These are phyloP conservation scores for Cutaneotrichosporon curvatum DNA, from an alignment of 1,284 basidiomycete genomes.

Conservation along the genomic window DNA sequence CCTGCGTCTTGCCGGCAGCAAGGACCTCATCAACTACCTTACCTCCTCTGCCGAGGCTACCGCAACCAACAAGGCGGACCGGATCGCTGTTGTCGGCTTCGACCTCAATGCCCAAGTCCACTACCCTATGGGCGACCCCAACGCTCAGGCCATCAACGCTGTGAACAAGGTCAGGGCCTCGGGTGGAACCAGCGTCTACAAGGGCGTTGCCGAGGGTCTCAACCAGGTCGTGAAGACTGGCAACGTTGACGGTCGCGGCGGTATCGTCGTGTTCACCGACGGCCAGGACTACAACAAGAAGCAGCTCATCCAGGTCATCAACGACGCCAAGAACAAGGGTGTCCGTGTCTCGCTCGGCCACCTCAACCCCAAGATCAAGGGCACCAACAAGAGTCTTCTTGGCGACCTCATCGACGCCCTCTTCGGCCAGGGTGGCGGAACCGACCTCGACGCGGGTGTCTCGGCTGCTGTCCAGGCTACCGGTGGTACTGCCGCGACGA, in stretches of 20 bases:
- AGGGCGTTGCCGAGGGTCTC: slow-evolving; percentile 1
- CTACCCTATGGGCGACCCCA: slow-evolving; percentile 4
- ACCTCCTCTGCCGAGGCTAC: background rate
- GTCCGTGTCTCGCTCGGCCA: slow-evolving; percentile 5
- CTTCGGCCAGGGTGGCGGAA: background rate
- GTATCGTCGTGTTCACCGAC: slow-evolving; percentile 6
- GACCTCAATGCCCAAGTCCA: background rate
- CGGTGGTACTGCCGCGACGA: slow-evolving; percentile 2
- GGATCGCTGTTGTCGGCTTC: slow-evolving; percentile 4
- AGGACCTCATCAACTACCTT: slow-evolving; percentile 4
- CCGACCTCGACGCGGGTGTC: background rate
- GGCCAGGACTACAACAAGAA: background rate
- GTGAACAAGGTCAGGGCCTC: background rate
- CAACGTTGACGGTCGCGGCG: background rate
- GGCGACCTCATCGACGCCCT: background rate
- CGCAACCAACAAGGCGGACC: slow-evolving; percentile 4
- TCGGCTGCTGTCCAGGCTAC: slow-evolving; percentile 6
- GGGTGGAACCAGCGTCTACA: slow-evolving; percentile 1
- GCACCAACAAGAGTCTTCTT: background rate
- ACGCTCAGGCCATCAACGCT: background rate
- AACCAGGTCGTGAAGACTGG: background rate
- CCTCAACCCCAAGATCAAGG: background rate
- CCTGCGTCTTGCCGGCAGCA: slow-evolving; percentile 3
- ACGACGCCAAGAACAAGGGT: background rate
- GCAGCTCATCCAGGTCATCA: background rate